Conservation (phyloP, 1,284 basidiomycete species). For the Hypsizygus ulmarius region DNA sequence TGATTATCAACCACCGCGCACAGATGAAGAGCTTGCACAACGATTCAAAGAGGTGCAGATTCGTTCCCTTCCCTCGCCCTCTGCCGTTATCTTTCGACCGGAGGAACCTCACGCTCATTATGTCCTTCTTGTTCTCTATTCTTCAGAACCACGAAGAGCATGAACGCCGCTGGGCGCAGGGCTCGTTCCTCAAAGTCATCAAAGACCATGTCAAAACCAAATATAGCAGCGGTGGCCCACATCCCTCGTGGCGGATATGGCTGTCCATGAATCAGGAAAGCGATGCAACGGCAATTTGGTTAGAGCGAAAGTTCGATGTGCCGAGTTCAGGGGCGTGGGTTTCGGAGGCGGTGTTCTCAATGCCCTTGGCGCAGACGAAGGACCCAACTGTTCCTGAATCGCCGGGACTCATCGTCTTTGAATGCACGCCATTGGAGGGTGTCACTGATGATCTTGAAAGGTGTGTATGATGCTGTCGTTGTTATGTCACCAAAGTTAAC, state of each 20-base stretch:
- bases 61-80: slow-evolving; percentile 20
- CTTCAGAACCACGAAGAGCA: slow-evolving; percentile 66
- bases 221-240: slow-evolving; percentile 21
- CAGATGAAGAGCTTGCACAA: slow-evolving; percentile 62
- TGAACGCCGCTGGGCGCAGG: slow-evolving; percentile 64
- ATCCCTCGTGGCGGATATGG: slow-evolving; percentile 56
- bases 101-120: slow-evolving; percentile 17
- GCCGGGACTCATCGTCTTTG: slow-evolving; percentile 70
- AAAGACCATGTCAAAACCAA: slow-evolving; percentile 37
- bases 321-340: slow-evolving; percentile 60
- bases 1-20: slow-evolving; percentile 47
- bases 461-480: slow-evolving; percentile 33
- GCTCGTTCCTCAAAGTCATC: slow-evolving; percentile 58
- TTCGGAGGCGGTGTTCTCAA: slow-evolving; percentile 56
- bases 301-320: slow-evolving; percentile 69
- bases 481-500: slow-evolving; percentile 2
- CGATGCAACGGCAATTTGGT: slow-evolving; percentile 74
- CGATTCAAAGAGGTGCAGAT: slow-evolving; percentile 63
- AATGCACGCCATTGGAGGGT: slow-evolving; percentile 63
- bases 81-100: slow-evolving; percentile 9
- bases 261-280: slow-evolving; percentile 67
- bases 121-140: slow-evolving; percentile 18
- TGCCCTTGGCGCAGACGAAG: slow-evolving; percentile 32
- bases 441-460: slow-evolving; percentile 61
- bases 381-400: slow-evolving; percentile 30